phyloP scores from a whole-genome alignment of 75 land plant genomes.

The Sequoiadendron giganteum region DNA sequence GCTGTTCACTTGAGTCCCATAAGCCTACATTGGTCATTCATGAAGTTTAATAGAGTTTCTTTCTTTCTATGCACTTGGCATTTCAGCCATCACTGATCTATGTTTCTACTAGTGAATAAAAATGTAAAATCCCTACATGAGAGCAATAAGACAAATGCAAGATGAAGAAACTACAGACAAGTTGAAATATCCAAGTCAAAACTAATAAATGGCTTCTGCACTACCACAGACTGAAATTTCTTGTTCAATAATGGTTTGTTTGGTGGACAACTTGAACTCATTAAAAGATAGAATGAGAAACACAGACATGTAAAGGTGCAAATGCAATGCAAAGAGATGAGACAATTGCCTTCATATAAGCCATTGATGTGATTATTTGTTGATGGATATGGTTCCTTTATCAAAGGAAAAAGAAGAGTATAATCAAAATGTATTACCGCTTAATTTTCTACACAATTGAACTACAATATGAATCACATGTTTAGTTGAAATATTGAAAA shows the following conservation, averaged over 20 bases:
- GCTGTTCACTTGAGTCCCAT: too few species aligned
- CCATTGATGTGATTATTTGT: neutral
- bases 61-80: neutral
- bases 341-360: neutral
- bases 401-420: neutral
- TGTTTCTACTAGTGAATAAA: neutral
- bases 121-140: neutral
- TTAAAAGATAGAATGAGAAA: neutral
- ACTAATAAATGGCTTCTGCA: neutral
- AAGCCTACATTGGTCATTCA: too few species aligned
- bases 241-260: neutral
- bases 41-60: too few species aligned
- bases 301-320: neutral
- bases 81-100: neutral
- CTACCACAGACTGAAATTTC: neutral
- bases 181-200: neutral
- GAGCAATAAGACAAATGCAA: neutral
- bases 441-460: neutral
- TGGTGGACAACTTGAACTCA: neutral
- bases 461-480: neutral
- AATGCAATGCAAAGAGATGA: neutral
- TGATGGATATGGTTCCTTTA: neutral
- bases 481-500: neutral
- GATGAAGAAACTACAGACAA: neutral
- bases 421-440: neutral